A percentile compares a stretch with the other conserved stretches of the same genome.
Conservation (phyloP, 352 stramenopile species). For the Pythium dissimile region DNA sequence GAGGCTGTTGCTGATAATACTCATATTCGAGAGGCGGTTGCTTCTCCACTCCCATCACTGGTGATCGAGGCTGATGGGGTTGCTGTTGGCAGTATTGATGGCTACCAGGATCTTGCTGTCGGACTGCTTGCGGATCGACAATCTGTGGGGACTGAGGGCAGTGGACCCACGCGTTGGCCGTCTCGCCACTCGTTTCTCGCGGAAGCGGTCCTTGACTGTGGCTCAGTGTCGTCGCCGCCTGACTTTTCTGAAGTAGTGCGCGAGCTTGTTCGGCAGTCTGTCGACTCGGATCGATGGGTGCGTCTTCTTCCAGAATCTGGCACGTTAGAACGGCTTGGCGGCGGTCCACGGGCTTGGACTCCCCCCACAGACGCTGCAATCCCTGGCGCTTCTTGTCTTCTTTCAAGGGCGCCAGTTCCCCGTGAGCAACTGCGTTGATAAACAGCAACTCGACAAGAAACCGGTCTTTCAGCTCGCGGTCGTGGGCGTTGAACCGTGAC, state of each 20-base stretch:
- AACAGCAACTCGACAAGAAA: constrained; percentile 73
- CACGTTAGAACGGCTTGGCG: constrained; percentile 11
- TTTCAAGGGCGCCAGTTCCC: constrained; percentile 34
- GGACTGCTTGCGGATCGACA: not conserved
- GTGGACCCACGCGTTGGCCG: constrained; percentile 13
- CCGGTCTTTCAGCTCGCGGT: constrained; percentile 57
- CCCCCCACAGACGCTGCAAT: constrained; percentile 40
- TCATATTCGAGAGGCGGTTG: not conserved
- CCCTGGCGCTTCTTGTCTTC: constrained; percentile 34
- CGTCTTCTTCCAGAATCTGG: constrained; percentile 22
- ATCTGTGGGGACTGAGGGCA: constrained; percentile 1
- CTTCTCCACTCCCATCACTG: not conserved
- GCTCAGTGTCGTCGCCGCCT: constrained; percentile 8
- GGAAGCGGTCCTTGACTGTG: constrained; percentile 3
- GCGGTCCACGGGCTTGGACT: constrained; percentile 6
- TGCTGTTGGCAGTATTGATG: constrained; percentile 3
- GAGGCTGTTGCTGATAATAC: not conserved
- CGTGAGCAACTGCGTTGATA: constrained; percentile 36
- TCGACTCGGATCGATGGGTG: constrained; percentile 8
- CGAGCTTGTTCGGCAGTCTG: constrained; percentile 20
- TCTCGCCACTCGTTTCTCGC: constrained; percentile 1
- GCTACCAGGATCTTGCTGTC: not conserved
- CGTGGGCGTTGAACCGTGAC: constrained; percentile 30
- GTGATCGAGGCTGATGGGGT: constrained; percentile 2
- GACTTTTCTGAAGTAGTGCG: constrained; percentile 13